Conservation (phyloP, 2,329 filamentous ascomycete genomes). For the Whalleya microplaca region DNA sequence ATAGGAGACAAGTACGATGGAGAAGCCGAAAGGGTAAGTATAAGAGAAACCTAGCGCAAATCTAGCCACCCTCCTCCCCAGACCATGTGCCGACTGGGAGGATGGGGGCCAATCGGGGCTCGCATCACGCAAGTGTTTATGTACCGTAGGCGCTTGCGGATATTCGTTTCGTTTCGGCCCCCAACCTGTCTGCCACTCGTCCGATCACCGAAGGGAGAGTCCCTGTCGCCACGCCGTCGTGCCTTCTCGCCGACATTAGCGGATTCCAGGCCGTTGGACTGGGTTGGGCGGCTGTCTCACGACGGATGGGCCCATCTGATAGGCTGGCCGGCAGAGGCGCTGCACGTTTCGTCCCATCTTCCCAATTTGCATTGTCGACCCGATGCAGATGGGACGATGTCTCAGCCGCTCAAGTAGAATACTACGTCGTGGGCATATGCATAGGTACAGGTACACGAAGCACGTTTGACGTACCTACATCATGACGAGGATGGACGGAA, state of each 20-base stretch:
- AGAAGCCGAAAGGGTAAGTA: too few species aligned
- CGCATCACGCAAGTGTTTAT: constrained; percentile 1
- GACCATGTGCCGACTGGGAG: constrained; percentile 2
- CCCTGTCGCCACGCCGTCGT: constrained; percentile 11
- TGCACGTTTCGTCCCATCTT: constrained; percentile 10
- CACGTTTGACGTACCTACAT: too few species aligned
- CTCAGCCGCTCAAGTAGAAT: constrained; percentile 3
- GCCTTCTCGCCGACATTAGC: constrained; percentile 10
- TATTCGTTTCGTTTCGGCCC: constrained; percentile 5
- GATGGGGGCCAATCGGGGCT: constrained; percentile 15
- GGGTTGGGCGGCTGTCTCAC: constrained; percentile 1
- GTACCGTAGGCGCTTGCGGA: constrained; percentile 5
- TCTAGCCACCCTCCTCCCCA: too few species aligned
- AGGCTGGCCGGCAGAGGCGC: constrained; percentile 2
- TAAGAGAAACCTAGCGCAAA: too few species aligned
- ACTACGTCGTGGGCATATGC: too few species aligned
- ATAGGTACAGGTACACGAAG: too few species aligned
- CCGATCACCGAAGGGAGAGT: background rate
- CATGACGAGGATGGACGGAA: too few species aligned
- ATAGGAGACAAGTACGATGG: background rate
- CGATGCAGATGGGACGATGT: constrained; percentile 2
- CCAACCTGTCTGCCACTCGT: constrained; percentile 7
- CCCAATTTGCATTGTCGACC: constrained; percentile 11
- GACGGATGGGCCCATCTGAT: background rate
- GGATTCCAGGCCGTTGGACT: constrained; percentile 12